These are phyloP conservation scores for Boletus sp. DNA, from an alignment of 1,284 basidiomycete species.

Conservation along the genomic window DNA sequence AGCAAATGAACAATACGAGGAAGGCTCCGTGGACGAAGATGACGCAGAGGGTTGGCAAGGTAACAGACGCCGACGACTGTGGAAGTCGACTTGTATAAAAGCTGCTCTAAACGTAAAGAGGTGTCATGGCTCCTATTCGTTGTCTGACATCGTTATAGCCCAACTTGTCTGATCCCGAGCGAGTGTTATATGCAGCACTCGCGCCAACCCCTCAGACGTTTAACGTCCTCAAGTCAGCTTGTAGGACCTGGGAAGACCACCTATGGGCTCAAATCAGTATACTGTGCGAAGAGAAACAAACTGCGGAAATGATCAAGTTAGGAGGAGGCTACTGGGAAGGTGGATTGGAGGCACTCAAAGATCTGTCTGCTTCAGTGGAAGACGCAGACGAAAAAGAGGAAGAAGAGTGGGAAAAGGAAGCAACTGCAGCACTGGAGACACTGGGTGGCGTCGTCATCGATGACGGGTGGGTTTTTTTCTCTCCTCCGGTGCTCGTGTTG, in stretches of 20 bases:
- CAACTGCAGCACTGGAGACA: conserved; percentile 47
- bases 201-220: conserved; percentile 77
- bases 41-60: conserved; percentile 57
- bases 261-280: conserved; percentile 90
- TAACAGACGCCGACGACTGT: conserved; percentile 70
- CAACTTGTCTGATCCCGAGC: conserved; percentile 69
- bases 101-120: conserved; percentile 72
- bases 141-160: conserved; percentile 41
- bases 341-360: conserved; percentile 41
- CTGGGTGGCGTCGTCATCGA: conserved; percentile 49
- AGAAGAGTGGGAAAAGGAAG: conserved; percentile 62
- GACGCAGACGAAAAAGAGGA: conserved; percentile 46
- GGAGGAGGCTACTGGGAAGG: conserved; percentile 65
- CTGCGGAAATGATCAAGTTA: conserved; percentile 52
- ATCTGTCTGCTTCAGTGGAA: conserved; percentile 30
- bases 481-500: background rate
- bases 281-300: conserved; percentile 79
- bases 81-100: conserved; percentile 81
- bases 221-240: conserved; percentile 71
- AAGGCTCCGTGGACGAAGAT: conserved; percentile 49
- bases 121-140: conserved; percentile 3
- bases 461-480: conserved; percentile 47
- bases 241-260: conserved; percentile 90
- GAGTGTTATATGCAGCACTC: conserved; percentile 84
- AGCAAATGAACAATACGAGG: conserved; percentile 51